Base-by-base conservation (phyloP, 2,329 filamentous ascomycete species). In the Cercospora berteroae region DNA sequence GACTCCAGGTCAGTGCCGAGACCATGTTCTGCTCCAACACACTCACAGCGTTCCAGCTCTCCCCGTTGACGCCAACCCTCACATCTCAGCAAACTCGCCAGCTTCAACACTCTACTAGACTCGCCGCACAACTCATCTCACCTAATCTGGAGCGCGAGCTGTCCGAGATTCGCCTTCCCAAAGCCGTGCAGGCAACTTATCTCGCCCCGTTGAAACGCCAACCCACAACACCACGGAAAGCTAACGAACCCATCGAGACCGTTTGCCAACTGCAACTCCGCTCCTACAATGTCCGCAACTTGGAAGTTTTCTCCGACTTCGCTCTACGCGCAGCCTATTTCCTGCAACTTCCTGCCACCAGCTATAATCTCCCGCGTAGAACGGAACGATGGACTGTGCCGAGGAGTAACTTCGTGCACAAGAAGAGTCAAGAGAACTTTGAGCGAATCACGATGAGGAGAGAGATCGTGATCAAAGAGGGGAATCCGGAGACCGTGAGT, bases 371-470 rank as follows among this genome's bases (percentile, higher is more conserved):
- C 18, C 95, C 95, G 1, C 88, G 90, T 66, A 93, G 94, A 71
- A 91, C 87, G 16, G 92, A 99, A 83, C 88, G 94, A 74, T 99
- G 95, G 95, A 98, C 95, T 0, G 93, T 98, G 1, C 93, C 93
- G 9, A 87, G 88, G 75, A 88, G 88, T 76, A 91, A 92, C 79
- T 99, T 99, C 83, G 92, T 97, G 72, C 92, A 93, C 84, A 99
- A 98, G 83, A 99, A 99, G 82, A 90, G 88, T 42, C 94, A 99
- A 81, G 95, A 99, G 82, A 99, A 99, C 80, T 99, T 96, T 77
- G 94, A 98, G 83, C 87, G 95, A 64, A 89, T 95, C 68, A 99
- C 95, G 1, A 81, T 94, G 74, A 87, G 94, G 64, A 85, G 95
- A 13, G 80, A 97, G 74, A 93, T 99, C 62, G 93, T 97, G 80